A percentile compares a stretch with the other conserved stretches of the same genome.
phyloP scores from a whole-genome alignment of 1,284 basidiomycete genomes.

The Trichosporon faecale region DNA sequence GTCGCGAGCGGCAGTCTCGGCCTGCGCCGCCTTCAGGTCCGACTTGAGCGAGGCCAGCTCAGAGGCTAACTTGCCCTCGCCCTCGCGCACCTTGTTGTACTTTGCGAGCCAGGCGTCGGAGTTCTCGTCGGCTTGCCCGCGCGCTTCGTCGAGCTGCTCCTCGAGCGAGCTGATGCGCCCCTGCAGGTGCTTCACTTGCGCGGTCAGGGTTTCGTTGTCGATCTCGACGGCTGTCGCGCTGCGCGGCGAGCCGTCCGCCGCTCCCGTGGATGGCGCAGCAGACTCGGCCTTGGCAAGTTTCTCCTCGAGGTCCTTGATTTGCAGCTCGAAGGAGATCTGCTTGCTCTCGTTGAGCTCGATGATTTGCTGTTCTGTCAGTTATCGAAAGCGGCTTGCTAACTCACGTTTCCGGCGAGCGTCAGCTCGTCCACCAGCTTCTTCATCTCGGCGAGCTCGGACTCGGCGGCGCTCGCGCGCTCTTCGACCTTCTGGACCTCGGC shows the following conservation, averaged over 20 bases:
- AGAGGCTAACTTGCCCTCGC: conserved; percentile 66
- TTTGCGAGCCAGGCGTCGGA: conserved; percentile 64
- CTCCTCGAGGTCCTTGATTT: conserved; percentile 63
- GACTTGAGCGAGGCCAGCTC: conserved; percentile 64
- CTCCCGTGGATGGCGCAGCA: conserved; percentile 11
- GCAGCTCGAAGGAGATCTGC: conserved; percentile 74
- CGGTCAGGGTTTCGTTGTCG: conserved; percentile 85
- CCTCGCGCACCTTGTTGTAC: conserved; percentile 69
- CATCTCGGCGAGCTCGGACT: conserved; percentile 37
- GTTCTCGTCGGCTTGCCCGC: conserved; percentile 68
- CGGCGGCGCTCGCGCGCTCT: conserved; percentile 41
- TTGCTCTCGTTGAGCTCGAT: conserved; percentile 82
- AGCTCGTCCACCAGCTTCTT: conserved; percentile 48
- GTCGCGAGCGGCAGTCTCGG: conserved; percentile 63
- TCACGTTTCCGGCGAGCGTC: conserved; percentile 46
- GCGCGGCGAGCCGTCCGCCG: conserved; percentile 33
- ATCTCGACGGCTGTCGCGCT: conserved; percentile 71
- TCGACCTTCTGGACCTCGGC: conserved; percentile 45
- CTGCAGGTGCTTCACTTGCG: conserved; percentile 81
- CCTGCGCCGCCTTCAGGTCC: conserved; percentile 62
- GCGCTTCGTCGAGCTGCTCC: conserved; percentile 78
- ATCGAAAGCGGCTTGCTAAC: conserved; percentile 7
- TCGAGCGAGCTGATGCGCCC: conserved; percentile 72
- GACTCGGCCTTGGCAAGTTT: conserved; percentile 28
- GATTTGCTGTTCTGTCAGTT: conserved; percentile 64